Evolutionary conservation across 2,329 filamentous ascomycete genomes (phyloP), one percentile per base, ranked within the genome.

Genomic region (Emergomyces orientalis): DNA sequence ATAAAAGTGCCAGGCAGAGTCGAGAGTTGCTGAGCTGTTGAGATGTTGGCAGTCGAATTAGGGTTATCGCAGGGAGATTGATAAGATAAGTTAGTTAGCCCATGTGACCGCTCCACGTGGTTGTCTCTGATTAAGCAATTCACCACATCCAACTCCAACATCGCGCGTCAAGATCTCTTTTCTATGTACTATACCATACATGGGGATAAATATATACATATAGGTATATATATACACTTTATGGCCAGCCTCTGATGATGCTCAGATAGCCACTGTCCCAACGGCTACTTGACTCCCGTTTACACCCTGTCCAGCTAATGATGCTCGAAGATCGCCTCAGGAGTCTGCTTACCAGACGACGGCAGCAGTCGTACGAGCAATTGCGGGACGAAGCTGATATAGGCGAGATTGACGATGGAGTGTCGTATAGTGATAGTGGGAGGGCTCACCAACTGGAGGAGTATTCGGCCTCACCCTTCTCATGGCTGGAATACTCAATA

Each of bases 401-500:
- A 60, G 66, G 69, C 11, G 70, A 74, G 54, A 68, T 71, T 25
- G 73, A 74, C 17, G 72, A 75, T 55, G 67, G 70, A 60, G 63
- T 67, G 56, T 51, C 63, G 61, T 61, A 61, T 45, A 45, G 37
- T 61, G 25, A 59, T 30, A 57, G 54, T 11, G 54, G 34, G 54
- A 55, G 52, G 17, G 52, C 4, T 17, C 54, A 25, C 22, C 41
- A 55, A 14, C 27, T 59, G 13, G 49, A 45, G 9, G 63, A 59
- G 22, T 32, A 22, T 7, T 19, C 25, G 9, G 17, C 8, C 25
- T 60, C 67, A 8, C 64, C 60, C 41, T 96, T 96, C 78, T 96
- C 91, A 65, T 91, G 89, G 86, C 72, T 90, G 43, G 90, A 95
- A 74, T 99, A 97, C 76, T 79, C 77, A 69, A 87, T 96, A 72